These are phyloP conservation scores for Polytrichum formosum DNA, from an alignment of 225 moss, liverwort and hornwort species.

Conservation along the genomic window DNA sequence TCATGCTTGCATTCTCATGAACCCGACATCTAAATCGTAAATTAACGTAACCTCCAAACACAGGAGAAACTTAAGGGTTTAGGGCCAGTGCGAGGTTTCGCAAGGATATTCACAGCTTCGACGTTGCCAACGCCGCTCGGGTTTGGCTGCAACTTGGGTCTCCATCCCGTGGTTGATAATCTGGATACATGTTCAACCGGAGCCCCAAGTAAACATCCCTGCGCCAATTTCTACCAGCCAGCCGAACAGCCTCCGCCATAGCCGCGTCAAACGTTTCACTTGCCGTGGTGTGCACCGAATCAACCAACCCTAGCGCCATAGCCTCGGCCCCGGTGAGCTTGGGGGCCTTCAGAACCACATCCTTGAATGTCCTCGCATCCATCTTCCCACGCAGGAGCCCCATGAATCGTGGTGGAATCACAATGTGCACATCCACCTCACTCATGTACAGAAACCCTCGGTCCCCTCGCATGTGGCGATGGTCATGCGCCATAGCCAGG, in stretches of 20 bases:
- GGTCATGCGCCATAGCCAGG: conserved; percentile 72
- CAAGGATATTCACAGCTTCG: too few relatives aligned
- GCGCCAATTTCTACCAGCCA: conserved; percentile 44
- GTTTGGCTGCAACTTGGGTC: too few relatives aligned
- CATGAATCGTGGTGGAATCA: conserved; percentile 30
- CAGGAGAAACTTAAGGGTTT: too few relatives aligned
- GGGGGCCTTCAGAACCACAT: conserved; percentile 46
- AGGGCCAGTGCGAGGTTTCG: too few relatives aligned
- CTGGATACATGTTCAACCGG: conserved; percentile 53
- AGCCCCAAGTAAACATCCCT: conserved; percentile 39
- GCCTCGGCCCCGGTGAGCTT: conserved; percentile 48
- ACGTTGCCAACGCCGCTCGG: too few relatives aligned
- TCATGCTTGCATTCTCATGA: too few relatives aligned
- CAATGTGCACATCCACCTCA: conserved; percentile 53
- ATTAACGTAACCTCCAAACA: too few relatives aligned
- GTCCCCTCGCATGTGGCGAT: conserved; percentile 59
- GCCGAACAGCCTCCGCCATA: conserved; percentile 33
- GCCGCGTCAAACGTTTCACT: conserved; percentile 53
- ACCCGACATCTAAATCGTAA: too few relatives aligned
- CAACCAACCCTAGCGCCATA: conserved; percentile 37
- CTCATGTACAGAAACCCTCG: conserved; percentile 69
- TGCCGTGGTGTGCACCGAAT: conserved; percentile 35
- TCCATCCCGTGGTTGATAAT: not conserved
- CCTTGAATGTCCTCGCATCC: conserved; percentile 64
- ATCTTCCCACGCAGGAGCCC: conserved; percentile 34